Evolutionary conservation across 73 alveolate genomes (phyloP), one percentile per base, ranked within the genome.

Genomic region (Stentor roeselii): DNA sequence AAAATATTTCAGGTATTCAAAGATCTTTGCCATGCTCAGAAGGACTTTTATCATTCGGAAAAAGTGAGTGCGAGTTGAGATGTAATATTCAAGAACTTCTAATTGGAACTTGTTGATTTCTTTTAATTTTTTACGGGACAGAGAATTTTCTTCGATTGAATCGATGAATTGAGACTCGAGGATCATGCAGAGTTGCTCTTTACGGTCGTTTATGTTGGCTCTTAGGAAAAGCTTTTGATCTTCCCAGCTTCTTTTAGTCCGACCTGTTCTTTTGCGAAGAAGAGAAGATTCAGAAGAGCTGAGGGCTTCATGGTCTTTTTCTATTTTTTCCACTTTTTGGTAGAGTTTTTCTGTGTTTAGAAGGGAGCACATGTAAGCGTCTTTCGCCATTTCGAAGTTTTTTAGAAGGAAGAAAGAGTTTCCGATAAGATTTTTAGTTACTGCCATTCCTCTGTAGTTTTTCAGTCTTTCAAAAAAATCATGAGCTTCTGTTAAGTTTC

Each of bases 401-500:
- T 67, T 21, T 1, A 27, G 41, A 27, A 21, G 11, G 37, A 21
- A 67, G 34, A 27, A 0, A 34, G 37, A 14, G 34, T 67, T 67
- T 2, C 80, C 80, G 37, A 67, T 67, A 11, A 67, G 37, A 32
- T 67, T 67, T 21, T 67, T 67, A 27, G 80, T 67, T 21, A 67
- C 34, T 0, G 80, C n/a, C n/a, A 67, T 32, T 21, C 80, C 80
- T 67, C 80, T n/a, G n/a, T 67, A 21, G 37, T 67, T 67, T 21
- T 67, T 67, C 80, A 67, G 27, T n/a, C 80, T 67, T 67, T 67
- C 37, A 32, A 67, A 67, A 67, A 67, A 34, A 1, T 32, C 34
- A 21, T 21, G 11, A 2, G 80, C 80, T 67, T n/a, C 41, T 67
- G 21, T 67, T 40, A 67, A 67, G 34, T 67, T 67, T 1, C 42